phyloP scores from a whole-genome alignment of 768 basidiomycete genomes.

The Kwoniella dendrophila region DNA sequence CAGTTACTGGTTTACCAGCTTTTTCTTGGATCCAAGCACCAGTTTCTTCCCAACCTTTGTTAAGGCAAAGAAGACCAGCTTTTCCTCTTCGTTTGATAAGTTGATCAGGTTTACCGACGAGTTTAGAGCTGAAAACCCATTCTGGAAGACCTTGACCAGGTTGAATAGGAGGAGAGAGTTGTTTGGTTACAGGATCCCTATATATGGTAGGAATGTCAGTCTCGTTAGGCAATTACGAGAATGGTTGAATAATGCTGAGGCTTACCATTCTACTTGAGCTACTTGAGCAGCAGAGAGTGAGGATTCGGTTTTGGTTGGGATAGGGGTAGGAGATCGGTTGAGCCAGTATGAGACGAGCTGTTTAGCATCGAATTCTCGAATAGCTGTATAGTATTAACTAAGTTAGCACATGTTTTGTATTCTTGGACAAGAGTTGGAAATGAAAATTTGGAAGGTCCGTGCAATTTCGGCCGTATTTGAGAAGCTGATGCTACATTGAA shows the following conservation, averaged over 20 bases:
- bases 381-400: conserved; percentile 60
- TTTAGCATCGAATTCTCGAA: conserved; percentile 99
- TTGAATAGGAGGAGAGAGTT: conserved; percentile 55
- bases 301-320: conserved; percentile 61
- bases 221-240: background rate
- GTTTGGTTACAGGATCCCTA: conserved; percentile 55
- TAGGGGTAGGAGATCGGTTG: conserved; percentile 77
- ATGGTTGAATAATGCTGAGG: background rate
- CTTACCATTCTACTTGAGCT: conserved; percentile 61
- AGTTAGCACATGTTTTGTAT: conserved; percentile 1
- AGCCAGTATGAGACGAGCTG: conserved; percentile 97
- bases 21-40: conserved; percentile 81
- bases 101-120: conserved; percentile 64
- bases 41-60: conserved; percentile 88
- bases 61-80: conserved; percentile 89
- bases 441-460: background rate
- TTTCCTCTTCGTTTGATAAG: conserved; percentile 99
- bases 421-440: background rate
- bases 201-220: background rate
- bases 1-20: conserved; percentile 91
- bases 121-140: conserved; percentile 58
- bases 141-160: conserved; percentile 56
- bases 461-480: conserved; percentile 17
- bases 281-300: conserved; percentile 64
- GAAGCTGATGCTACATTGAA: conserved; percentile 5